Evolutionary conservation across 2,329 filamentous ascomycete genomes (phyloP).

Genomic region (Botrytis porri): DNA sequence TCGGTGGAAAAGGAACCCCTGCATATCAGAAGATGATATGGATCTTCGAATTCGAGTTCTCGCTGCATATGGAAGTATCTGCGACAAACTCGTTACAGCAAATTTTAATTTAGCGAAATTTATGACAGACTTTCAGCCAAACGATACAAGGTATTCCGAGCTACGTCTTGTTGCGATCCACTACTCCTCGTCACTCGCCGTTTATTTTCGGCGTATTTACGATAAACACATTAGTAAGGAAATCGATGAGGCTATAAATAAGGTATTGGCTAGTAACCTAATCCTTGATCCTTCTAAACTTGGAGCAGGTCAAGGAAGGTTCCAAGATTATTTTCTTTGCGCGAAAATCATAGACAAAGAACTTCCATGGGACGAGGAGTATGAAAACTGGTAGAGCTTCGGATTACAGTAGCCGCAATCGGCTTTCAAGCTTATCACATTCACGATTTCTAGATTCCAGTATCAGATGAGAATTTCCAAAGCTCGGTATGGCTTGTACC

Average conservation of each 20-base stretch:
- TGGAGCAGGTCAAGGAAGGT: neutral
- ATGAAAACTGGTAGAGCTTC: neutral
- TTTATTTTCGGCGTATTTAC: fast-evolving
- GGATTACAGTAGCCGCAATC: neutral
- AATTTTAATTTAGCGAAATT: neutral
- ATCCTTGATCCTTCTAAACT: neutral
- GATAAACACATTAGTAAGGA: fast-evolving
- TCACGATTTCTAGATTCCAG: neutral
- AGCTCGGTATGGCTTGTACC: neutral
- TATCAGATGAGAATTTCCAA: neutral
- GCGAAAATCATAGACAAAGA: neutral
- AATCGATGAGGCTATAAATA: fast-evolving
- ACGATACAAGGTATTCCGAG: fast-evolving
- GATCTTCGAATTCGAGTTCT: neutral
- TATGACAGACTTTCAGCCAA: too few relatives aligned
- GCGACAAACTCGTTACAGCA: neutral
- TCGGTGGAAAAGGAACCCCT: neutral
- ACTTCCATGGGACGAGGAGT: neutral
- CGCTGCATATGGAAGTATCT: neutral
- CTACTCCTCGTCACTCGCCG: fast-evolving
- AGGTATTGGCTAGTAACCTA: neutral
- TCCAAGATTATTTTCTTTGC: neutral
- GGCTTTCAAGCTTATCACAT: neutral
- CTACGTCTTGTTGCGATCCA: fast-evolving
- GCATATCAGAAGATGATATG: neutral